phyloP scores from a whole-genome alignment of 2,329 filamentous ascomycete genomes.

The Aspergillus candidus region DNA sequence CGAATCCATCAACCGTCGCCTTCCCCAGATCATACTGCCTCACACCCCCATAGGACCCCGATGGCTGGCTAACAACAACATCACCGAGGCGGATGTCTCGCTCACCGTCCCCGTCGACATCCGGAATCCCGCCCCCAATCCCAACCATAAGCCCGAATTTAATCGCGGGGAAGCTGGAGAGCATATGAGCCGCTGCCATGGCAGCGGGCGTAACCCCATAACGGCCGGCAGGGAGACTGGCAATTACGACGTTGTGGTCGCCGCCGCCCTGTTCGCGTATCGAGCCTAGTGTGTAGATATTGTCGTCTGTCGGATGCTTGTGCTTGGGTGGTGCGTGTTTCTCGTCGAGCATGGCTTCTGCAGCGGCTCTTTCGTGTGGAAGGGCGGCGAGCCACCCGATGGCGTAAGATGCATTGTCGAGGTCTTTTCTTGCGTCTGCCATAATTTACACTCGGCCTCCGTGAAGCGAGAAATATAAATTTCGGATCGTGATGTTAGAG shows the following conservation, averaged over 20 bases:
- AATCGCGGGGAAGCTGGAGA: background rate
- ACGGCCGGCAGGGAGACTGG: background rate
- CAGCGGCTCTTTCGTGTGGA: background rate
- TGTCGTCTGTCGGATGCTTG: background rate
- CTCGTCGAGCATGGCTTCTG: background rate
- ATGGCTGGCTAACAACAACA: slow-evolving; percentile 17
- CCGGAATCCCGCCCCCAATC: slow-evolving; percentile 2
- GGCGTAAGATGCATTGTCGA: too few species aligned
- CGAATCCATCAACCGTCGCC: slow-evolving; percentile 13
- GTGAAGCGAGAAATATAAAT: too few species aligned
- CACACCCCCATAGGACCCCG: slow-evolving; percentile 3
- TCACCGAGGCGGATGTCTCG: slow-evolving; percentile 13
- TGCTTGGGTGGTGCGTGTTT: background rate
- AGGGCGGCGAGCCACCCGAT: background rate
- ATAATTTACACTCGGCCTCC: too few species aligned
- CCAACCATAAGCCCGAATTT: slow-evolving; percentile 4
- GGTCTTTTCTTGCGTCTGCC: too few species aligned
- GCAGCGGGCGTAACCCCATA: slow-evolving; percentile 1
- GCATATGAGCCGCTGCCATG: background rate
- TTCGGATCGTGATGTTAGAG: too few species aligned
- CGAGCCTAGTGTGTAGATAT: slow-evolving; percentile 1
- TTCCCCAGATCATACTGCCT: slow-evolving; percentile 22
- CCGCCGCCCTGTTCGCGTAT: background rate
- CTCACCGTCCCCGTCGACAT: background rate
- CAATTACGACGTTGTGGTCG: background rate